A percentile compares a stretch with the other conserved stretches of the same genome.
Conservation (phyloP, 208 protist species). For the Trypanosoma boissoni region DNA sequence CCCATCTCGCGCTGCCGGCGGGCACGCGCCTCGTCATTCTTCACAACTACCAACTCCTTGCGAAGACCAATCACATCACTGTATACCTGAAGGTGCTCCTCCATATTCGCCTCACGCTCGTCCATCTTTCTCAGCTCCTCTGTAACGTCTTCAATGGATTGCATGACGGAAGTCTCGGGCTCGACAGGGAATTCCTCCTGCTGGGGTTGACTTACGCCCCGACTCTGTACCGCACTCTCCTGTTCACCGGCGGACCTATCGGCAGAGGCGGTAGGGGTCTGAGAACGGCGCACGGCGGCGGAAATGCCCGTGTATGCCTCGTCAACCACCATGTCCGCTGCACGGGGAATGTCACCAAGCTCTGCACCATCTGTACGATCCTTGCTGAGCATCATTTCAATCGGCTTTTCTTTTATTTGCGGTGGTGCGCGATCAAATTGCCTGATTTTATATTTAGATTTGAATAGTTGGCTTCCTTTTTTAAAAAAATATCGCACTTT, state of each 20-base stretch:
- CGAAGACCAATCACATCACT: constrained; percentile 61
- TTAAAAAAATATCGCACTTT: neutral
- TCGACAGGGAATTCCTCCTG: no score
- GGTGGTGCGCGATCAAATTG: no score
- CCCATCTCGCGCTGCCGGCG: constrained; percentile 39
- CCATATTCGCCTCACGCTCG: constrained; percentile 21
- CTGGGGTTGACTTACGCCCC: no score
- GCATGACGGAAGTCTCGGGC: no score
- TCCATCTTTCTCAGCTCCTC: constrained; percentile 4
- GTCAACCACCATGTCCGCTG: neutral
- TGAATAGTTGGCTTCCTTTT: neutral
- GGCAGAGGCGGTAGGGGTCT: constrained; percentile 9
- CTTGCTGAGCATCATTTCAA: no score
- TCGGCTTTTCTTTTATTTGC: no score
- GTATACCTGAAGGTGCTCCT: constrained; percentile 65
- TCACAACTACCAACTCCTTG: constrained; percentile 60
- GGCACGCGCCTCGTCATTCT: constrained; percentile 54
- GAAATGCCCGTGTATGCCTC: constrained; percentile 14
- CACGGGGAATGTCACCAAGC: no score
- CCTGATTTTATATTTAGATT: neutral
- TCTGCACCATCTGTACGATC: constrained; percentile 6
- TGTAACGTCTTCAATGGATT: no score
- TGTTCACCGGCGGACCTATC: no score
- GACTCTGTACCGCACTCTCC: no score
- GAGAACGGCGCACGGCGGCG: constrained; percentile 10